Evolutionary conservation across 148 eudicot species (phyloP), one percentile per base, ranked within the genome.

Genomic region (Chenopodium formosanum): DNA sequence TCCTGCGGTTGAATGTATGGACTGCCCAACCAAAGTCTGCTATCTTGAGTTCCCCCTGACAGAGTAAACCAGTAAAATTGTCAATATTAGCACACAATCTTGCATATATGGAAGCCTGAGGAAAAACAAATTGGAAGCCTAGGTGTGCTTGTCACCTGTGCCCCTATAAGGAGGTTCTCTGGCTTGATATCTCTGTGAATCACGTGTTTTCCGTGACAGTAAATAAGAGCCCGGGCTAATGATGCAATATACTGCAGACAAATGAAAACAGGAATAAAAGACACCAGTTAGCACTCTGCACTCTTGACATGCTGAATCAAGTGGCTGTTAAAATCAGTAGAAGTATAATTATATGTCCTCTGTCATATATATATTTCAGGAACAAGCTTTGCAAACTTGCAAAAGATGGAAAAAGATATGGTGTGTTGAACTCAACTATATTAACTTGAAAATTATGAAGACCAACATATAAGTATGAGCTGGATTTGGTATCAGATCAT

Each of bases 1-100:
- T 84, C 85, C 99, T 91, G 27, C 99, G 94, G 85, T 90, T 92
- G 65, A 94, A 95, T 16, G 99, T 95, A 88, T 95, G 99, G 66
- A 95, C 99, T 5, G 99, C 95, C 99, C 99, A 95, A 50, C 99
- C 99, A 85, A 95, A 95, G 85, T 95, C 99, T 17, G 99, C 99
- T 85, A 95, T 95, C 86, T 95, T 95, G 69, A 95, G 90, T 81
- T 92, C 99, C 76, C 99, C 99, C 99, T 95, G 88, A 73, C 29
- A 84, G 50, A 85, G 29, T 66, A 37, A 85, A 69, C 14, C 46
- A 70, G 50, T 60, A 27, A 4, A 44, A 7, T 29, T 46, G 65
- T 58, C 80, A 63, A 3, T 10, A 23, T 22, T 32, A 72, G 80
- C 50, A 50, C 70, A 73, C 37, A 23, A 40, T 47, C 16, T 71